phyloP scores from a whole-genome alignment of 768 basidiomycete species.

The Russula dissimulans region DNA sequence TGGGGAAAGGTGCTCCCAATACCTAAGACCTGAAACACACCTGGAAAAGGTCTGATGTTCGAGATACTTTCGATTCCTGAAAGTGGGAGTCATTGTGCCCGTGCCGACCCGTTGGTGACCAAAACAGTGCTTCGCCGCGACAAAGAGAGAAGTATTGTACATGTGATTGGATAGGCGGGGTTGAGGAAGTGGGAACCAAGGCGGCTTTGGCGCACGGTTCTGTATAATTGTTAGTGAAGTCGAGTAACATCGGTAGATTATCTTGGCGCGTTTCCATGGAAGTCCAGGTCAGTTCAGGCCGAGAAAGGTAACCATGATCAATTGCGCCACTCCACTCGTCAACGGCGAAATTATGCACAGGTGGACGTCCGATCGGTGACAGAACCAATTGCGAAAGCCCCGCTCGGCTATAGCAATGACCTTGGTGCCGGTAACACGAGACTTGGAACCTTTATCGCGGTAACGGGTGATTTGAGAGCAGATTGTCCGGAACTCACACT shows the following conservation, averaged over 20 bases:
- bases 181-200: background rate
- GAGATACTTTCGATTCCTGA: constrained; percentile 1
- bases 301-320: constrained; percentile 6
- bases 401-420: background rate
- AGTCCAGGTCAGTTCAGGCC: background rate
- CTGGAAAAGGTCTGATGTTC: background rate
- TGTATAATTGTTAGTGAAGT: background rate
- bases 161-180: constrained; percentile 1
- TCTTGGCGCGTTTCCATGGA: constrained; percentile 7
- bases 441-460: background rate
- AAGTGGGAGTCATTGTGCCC: background rate
- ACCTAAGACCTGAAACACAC: background rate
- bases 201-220: background rate
- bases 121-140: background rate
- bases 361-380: background rate
- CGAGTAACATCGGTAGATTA: constrained; percentile 1
- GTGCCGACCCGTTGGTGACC: background rate
- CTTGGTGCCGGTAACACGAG: background rate
- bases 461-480: background rate
- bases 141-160: background rate
- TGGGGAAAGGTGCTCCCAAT: background rate
- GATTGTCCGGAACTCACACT: background rate
- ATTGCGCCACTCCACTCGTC: background rate
- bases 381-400: background rate
- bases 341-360: background rate